Evolutionary conservation across 2,329 filamentous ascomycete genomes (phyloP).

Genomic region (Ustulina deusta): DNA sequence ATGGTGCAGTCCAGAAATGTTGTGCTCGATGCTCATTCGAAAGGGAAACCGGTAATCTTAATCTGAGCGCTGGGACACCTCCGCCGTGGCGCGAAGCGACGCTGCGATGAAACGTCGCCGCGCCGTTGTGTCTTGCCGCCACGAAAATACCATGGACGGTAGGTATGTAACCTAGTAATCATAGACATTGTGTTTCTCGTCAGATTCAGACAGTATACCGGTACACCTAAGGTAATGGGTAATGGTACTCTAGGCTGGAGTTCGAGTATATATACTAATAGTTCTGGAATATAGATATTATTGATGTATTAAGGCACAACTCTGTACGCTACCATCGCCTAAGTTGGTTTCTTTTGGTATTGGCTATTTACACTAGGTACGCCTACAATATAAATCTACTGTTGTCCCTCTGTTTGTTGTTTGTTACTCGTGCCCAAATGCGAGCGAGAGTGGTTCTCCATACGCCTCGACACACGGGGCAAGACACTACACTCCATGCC

Average conservation of each 20-base stretch:
- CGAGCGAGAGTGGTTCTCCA: not conserved
- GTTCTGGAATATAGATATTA: not conserved
- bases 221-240: too few relatives aligned
- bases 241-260: not conserved
- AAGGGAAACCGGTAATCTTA: not conserved
- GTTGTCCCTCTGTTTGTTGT: not conserved
- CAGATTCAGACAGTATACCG: too few relatives aligned
- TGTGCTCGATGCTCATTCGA: not conserved
- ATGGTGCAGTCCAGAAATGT: not conserved
- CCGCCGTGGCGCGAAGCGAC: constrained; percentile 2
- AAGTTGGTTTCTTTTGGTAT: not conserved
- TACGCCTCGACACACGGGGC: not conserved
- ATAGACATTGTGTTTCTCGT: not conserved
- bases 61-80: not conserved
- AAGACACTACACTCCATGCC: not conserved
- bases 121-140: not conserved
- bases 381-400: too few relatives aligned
- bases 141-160: not conserved
- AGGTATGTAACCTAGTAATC: not conserved
- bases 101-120: not conserved
- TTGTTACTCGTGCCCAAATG: not conserved
- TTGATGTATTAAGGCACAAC: not conserved
- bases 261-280: not conserved
- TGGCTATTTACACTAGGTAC: too few relatives aligned
- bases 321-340: not conserved